Conservation (phyloP, 108 stramenopile genomes). For the Epithemia pelagica region DNA sequence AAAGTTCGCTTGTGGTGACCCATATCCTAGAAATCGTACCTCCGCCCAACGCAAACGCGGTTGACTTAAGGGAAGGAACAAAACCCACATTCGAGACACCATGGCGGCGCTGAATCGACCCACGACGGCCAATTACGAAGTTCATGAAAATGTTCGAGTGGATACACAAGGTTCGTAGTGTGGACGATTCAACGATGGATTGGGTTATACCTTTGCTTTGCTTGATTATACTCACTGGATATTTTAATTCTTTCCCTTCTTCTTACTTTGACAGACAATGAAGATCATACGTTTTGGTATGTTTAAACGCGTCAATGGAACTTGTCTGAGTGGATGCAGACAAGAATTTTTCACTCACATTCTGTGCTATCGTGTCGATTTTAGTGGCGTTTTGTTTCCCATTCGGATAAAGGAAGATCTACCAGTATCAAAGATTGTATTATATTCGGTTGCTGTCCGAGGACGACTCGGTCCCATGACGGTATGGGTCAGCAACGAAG, state of each 20-base stretch:
- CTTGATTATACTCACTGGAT: not conserved
- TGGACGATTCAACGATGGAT: constrained; percentile 5
- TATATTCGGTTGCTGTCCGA: constrained; percentile 59
- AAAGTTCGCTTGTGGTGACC: too few relatives aligned
- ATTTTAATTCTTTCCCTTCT: not conserved
- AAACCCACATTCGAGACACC: too few relatives aligned
- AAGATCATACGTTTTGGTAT: constrained; percentile 88
- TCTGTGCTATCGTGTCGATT: not conserved
- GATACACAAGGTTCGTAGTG: constrained; percentile 57
- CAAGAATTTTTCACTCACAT: not conserved
- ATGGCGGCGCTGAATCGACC: constrained; percentile 79
- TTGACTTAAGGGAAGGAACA: too few relatives aligned
- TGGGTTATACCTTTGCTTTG: not conserved
- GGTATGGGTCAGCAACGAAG: constrained; percentile 72
- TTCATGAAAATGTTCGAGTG: constrained; percentile 65
- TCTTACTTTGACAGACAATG: constrained; percentile 46
- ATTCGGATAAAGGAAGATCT: constrained; percentile 69
- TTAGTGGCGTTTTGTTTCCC: constrained; percentile 82
- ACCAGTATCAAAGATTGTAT: constrained; percentile 65
- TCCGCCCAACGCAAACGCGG: too few relatives aligned
- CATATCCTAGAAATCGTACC: too few relatives aligned
- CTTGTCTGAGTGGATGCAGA: not conserved
- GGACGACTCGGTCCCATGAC: constrained; percentile 69
- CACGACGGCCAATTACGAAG: constrained; percentile 68
- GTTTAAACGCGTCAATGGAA: constrained; percentile 4